Base-by-base conservation (phyloP, 805 yeast species). In the Clavispora vitiphila region DNA sequence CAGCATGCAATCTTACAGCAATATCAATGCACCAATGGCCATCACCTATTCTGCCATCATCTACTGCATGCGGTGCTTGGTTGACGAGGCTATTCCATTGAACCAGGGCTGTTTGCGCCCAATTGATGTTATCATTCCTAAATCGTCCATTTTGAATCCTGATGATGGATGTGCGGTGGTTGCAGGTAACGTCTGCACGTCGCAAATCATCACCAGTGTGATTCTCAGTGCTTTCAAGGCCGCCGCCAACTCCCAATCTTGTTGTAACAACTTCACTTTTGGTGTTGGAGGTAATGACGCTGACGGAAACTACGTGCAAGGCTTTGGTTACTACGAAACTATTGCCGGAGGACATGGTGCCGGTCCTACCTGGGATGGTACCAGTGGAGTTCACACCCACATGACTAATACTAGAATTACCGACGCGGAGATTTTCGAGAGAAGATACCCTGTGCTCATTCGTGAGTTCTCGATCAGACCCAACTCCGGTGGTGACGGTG, bases 201-300 rank as follows among this genome's bases (percentile, higher is more conserved):
- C 96, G 1, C 98, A 93, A 62, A 75, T 97, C 53, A 80, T 93
- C 36, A 89, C 96, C 0, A 97, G 90, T 62, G 91, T 86, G 2
- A 78, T 93, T 31, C 70, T 91, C 55, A 83, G 82, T 54, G 93
- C 98, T 0, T 89, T 93, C 60, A 74, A 77, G 46, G 88, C 89
- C 5, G 85, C 88, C 69, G 97, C 97, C 2, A 96, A 89, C 50
- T 89, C 97, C 1, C 98, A 91, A 64, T 96, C 97, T 34, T 89
- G 93, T 45, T 87, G 96, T 61, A 91, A 93, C 64, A 93, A 91
- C 64, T 78, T 91, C 53, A 90, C 96, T 0, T 91, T 90, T 68
- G 97, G 97, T 19, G 78, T 76, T 21, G 54, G 54, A 10, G 54
- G 54, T 4, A 86, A 83, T 47, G 91, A 88, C 36, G 49, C 52